Evolutionary conservation across 352 stramenopile species (phyloP), one percentile per base, ranked within the genome.

Genomic region (Phytophthora palmivora): DNA sequence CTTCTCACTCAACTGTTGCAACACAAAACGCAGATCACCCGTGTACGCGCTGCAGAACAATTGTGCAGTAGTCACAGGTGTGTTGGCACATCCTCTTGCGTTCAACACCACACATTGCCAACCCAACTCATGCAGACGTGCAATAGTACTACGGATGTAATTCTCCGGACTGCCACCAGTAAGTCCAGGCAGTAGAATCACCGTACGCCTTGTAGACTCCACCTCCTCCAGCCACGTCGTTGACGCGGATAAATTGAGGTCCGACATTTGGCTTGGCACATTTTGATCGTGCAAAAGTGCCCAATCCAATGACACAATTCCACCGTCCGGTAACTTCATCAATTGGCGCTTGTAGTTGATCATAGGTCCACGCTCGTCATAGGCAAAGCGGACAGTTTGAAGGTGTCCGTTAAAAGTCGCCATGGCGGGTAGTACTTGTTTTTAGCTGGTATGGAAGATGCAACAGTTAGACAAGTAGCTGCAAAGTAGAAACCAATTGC

Each of bases 51-150:
- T 82, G 59, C 74, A 91, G 42, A 92, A 92, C 22, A 94, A 66
- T 56, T 81, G 63, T 0, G 80, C 58, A 11, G 79, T 89, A 14
- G 59, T 76, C 11, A 94, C 48, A 1, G 79, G 81, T 14, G 85
- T 92, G 10, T 77, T 63, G 5, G 76, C 80, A 24, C 85, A 94
- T 18, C 81, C 82, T 28, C 82, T 74, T n/a, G 85, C 78, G 46
- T 92, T 94, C 46, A 91, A 53, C 49, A 92, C 85, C 38, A 92
- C 81, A 52, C 78, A 84, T 41, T 90, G 85, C 85, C 82, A 94
- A 12, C 72, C 77, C 6, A 68, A 24, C 14, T 63, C 37, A 26
- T 80, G 50, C 32, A 90, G 41, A 2, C 54, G 50, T 59, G 83
- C 32, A 85, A 88, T 79, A 0, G 70, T 68, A 21, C 44, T 76